Percentiles rank a stretch among this genome's conserved stretches.
Evolutionary conservation across 257 asterid species (phyloP).

Genomic region (Lycium ferocissimum): DNA sequence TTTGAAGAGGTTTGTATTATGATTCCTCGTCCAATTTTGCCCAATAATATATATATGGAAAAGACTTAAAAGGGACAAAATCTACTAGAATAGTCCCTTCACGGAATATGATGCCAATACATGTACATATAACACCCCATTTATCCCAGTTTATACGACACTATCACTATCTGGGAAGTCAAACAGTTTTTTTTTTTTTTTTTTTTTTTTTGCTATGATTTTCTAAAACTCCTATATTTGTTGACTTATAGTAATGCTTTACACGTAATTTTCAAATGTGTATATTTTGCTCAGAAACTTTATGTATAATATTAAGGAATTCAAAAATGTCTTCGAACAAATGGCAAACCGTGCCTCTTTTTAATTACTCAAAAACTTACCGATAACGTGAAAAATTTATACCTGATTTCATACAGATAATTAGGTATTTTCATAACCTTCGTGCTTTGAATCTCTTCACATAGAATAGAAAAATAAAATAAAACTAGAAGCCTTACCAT

Average conservation of each 20-base stretch:
- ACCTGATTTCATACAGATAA: background rate
- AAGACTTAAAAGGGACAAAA: too few relatives aligned
- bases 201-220: too few relatives aligned
- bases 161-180: too few relatives aligned
- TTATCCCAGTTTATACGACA: too few relatives aligned
- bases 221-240: background rate
- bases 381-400: background rate
- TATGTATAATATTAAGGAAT: background rate
- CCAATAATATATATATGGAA: background rate
- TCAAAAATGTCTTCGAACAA: background rate
- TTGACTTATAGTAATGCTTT: background rate
- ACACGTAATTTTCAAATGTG: background rate
- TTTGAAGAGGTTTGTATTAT: too few relatives aligned
- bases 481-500: constrained; percentile 37
- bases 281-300: background rate
- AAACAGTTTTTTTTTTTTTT: too few relatives aligned
- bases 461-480: background rate
- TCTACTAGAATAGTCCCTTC: too few relatives aligned
- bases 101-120: too few relatives aligned
- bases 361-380: background rate
- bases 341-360: background rate
- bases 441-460: background rate
- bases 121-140: too few relatives aligned
- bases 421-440: too few relatives aligned
- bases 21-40: too few relatives aligned